These are phyloP conservation scores for Coprinopsis marcescibilis DNA, from an alignment of 768 basidiomycete genomes.

Conservation along the genomic window DNA sequence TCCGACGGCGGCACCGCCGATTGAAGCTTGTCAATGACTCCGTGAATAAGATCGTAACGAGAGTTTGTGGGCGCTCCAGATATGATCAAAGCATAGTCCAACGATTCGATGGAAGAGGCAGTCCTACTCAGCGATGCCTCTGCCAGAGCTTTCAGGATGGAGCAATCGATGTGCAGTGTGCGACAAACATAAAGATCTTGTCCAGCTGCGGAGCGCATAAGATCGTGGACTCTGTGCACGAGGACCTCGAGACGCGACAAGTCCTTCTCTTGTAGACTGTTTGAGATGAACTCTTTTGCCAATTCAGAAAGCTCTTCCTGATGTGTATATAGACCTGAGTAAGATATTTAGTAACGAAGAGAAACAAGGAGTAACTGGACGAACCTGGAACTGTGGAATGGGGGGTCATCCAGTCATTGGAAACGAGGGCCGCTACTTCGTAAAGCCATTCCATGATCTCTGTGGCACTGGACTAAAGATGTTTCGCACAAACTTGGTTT, in stretches of 20 bases:
- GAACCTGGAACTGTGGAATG: no score
- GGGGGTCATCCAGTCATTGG: no score
- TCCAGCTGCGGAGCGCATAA: background rate
- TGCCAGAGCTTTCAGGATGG: constrained; percentile 44
- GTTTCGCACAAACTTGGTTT: no score
- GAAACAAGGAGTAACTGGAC: no score
- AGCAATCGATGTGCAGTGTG: constrained; percentile 71
- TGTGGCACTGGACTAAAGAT: no score
- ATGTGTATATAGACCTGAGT: no score
- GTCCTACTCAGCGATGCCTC: constrained; percentile 29
- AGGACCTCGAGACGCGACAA: background rate
- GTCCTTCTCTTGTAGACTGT: background rate
- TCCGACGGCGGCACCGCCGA: no score
- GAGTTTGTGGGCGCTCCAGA: constrained; percentile 67
- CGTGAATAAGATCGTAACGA: constrained; percentile 51
- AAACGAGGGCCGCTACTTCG: no score
- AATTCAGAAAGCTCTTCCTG: constrained; percentile 37
- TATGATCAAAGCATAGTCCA: constrained; percentile 82
- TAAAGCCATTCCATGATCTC: no score
- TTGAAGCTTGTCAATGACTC: constrained; percentile 47
- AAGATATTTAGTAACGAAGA: no score
- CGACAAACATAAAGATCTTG: constrained; percentile 45
- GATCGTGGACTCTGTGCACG: background rate
- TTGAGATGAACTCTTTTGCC: constrained; percentile 12
- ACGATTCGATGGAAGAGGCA: constrained; percentile 41